phyloP scores from a whole-genome alignment of 768 basidiomycete species.

The Boletus bicolor region DNA sequence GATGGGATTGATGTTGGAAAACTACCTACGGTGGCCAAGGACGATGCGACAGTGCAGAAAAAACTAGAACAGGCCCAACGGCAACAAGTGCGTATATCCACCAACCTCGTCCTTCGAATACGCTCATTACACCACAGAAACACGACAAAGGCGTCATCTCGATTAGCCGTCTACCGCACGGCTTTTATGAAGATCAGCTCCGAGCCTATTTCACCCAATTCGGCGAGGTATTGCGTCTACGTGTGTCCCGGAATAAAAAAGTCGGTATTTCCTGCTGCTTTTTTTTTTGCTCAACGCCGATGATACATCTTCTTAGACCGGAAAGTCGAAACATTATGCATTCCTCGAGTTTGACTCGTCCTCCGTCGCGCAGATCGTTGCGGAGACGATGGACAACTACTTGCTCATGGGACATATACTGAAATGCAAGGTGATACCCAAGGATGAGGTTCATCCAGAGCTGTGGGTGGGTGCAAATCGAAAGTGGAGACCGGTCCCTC shows the following conservation, averaged over 20 bases:
- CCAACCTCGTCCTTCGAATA: background rate
- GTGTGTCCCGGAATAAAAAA: slow-evolving; percentile 92
- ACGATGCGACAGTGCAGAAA: slow-evolving; percentile 73
- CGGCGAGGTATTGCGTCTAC: slow-evolving; percentile 81
- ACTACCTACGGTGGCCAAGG: slow-evolving; percentile 85
- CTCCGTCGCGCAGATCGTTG: slow-evolving; percentile 89
- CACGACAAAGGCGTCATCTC: slow-evolving; percentile 81
- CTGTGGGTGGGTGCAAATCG: slow-evolving; percentile 97
- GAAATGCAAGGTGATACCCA: slow-evolving; percentile 85
- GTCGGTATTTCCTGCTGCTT: slow-evolving; percentile 34
- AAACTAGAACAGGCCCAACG: slow-evolving; percentile 59
- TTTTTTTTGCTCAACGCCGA: background rate
- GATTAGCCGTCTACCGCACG: slow-evolving; percentile 90
- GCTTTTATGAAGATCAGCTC: slow-evolving; percentile 96
- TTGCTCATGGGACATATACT: slow-evolving; percentile 92
- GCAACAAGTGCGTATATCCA: slow-evolving; percentile 53
- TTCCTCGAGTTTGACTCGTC: slow-evolving; percentile 93
- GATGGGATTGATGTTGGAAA: slow-evolving; percentile 65
- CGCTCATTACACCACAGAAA: slow-evolving; percentile 32
- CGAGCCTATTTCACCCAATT: slow-evolving; percentile 93
- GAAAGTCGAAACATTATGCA: slow-evolving; percentile 93
- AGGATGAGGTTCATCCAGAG: slow-evolving; percentile 87
- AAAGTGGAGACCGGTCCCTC: slow-evolving; percentile 80
- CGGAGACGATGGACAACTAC: slow-evolving; percentile 99
- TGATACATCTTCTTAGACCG: slow-evolving; percentile 56